Percentiles rank a stretch among this genome's conserved stretches.
Evolutionary conservation across 1,284 basidiomycete genomes (phyloP).

Genomic region (Cystobasidium slooffiae): DNA sequence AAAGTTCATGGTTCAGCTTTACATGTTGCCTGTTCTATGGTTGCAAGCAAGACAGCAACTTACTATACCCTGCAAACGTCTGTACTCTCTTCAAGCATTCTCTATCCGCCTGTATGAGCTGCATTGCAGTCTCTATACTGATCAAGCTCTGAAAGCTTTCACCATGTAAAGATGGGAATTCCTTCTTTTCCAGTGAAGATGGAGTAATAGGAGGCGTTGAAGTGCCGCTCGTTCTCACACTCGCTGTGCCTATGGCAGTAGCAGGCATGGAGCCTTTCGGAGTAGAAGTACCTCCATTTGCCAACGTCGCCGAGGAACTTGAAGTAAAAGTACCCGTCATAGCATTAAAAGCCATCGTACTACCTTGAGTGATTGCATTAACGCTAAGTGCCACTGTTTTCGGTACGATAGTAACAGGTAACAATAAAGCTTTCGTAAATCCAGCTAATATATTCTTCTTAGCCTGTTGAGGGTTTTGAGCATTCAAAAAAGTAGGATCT

Average conservation of each 20-base stretch:
- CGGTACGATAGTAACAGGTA: constrained; percentile 95
- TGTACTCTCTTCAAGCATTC: constrained; percentile 90
- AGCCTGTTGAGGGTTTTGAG: constrained; percentile 85
- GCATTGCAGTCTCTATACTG: constrained; percentile 85
- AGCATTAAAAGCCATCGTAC: constrained; percentile 78
- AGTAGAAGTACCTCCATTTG: constrained; percentile 38
- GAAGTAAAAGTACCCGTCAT: constrained; percentile 29
- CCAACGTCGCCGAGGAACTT: background rate
- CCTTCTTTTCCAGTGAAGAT: constrained; percentile 30
- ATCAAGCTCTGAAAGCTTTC: constrained; percentile 70
- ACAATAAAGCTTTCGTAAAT: constrained; percentile 83
- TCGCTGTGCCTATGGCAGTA: background rate
- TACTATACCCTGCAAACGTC: constrained; percentile 83
- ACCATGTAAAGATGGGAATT: constrained; percentile 53
- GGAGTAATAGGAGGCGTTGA: background rate
- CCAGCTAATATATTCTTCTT: constrained; percentile 91
- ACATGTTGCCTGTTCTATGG: constrained; percentile 61
- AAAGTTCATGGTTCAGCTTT: background rate
- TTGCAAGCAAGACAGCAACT: constrained; percentile 66
- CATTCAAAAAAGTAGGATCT: constrained; percentile 70
- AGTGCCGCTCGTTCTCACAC: background rate
- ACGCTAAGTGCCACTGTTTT: constrained; percentile 76
- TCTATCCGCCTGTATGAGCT: constrained; percentile 88
- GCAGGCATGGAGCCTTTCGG: constrained; percentile 44
- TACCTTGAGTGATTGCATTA: constrained; percentile 67